These are phyloP conservation scores for Carex arenaria DNA, from an alignment of 202 grass and related monocot genomes.

Conservation along the genomic window DNA sequence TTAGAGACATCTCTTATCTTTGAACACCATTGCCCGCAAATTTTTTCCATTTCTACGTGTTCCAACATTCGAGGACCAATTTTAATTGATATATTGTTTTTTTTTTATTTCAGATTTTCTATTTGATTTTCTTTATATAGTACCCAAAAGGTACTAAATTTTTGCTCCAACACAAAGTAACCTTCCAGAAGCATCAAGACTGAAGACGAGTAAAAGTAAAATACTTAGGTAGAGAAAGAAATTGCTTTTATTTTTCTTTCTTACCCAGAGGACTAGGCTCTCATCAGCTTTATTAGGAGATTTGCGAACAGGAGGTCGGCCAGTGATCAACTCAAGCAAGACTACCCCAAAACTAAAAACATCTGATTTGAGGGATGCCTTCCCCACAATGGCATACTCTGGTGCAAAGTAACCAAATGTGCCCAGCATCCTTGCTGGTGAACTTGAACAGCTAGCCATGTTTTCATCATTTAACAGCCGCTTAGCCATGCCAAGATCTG, in stretches of 20 bases:
- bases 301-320: conserved; percentile 65
- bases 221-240: not conserved
- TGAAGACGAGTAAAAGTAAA: not conserved
- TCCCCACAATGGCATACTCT: conserved; percentile 91
- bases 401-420: conserved; percentile 98
- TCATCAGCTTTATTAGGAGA: conserved; percentile 51
- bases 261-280: conserved; percentile 90
- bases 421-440: conserved; percentile 79
- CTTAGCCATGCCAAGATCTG: conserved; percentile 97
- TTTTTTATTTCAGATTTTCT: not conserved
- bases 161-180: not conserved
- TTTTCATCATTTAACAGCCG: conserved; percentile 70
- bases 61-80: not conserved
- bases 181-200: not conserved
- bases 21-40: not conserved
- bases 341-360: conserved; percentile 99
- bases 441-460: conserved; percentile 76
- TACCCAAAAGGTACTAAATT: not conserved
- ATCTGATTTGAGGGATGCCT: conserved; percentile 89
- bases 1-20: not conserved
- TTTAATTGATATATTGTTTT: not conserved
- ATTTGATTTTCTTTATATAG: not conserved
- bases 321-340: conserved; percentile 89
- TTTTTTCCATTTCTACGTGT: not conserved
- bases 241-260: not conserved